Evolutionary conservation across 2,329 filamentous ascomycete genomes (phyloP), one percentile per base, ranked within the genome.

Genomic region (Xylariaceae sp.): DNA sequence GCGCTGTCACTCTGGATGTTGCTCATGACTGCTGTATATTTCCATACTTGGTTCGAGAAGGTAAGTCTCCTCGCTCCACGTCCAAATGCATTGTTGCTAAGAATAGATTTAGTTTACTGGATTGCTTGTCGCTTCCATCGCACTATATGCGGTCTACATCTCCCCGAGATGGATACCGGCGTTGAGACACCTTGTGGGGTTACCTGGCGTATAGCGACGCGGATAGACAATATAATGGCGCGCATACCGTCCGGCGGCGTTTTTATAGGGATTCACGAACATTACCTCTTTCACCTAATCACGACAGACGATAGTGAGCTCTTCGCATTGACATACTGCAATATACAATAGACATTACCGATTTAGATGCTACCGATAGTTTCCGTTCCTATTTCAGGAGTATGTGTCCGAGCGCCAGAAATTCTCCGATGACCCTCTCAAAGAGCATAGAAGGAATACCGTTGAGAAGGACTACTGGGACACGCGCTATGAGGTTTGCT

Each of bases 41-140:
- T 99, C 71, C 94, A 99, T 74, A 99, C 94, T 0, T 97, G 93
- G 92, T 87, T 95, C 69, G 94, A 99, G 78, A 99, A 97, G 88
- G 88, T 89, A 69, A 70, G 80, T 72, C 47, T n/a, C 15, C 0
- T n/a, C 30, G 18, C 47, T 55, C 44, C 8, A 23, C 6, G 6
- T 53, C 18, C 13, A 13, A 30, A 10, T 11, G 30, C 37, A n/a
- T 6, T 5, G 5, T 39, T 53, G 50, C 62, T 65, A 48, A 65
- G 45, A 23, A 45, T 30, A 8, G 34, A 34, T 15, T 17, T 34
- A 66, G 65, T 51, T 66, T 35, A 66, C 65, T 35, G 65, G 65
- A 4, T 53, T 70, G 30, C 30, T 70, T 15, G 63, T 66, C 10
- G 67, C 68, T 18, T 65, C 65, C 4, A 44, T 64, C 30, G 67